Conservation (phyloP, 1,284 basidiomycete genomes). For the Pseudozyma sp. region DNA sequence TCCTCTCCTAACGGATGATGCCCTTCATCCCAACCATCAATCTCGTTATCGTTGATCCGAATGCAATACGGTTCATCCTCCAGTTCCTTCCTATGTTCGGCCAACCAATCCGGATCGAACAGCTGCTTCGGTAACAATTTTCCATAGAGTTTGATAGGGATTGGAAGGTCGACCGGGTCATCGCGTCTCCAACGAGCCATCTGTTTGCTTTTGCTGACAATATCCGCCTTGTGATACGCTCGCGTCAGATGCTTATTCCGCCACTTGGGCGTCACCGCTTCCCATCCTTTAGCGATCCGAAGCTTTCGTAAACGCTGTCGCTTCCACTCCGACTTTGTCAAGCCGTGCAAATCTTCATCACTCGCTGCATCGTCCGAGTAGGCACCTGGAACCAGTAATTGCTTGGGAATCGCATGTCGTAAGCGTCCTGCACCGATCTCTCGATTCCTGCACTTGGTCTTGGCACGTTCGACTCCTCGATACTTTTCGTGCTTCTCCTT, state of each 20-base stretch:
- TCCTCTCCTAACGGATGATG: conserved; percentile 53
- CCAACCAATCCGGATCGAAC: conserved; percentile 52
- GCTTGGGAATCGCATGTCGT: conserved; percentile 50
- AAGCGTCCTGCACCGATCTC: conserved; percentile 51
- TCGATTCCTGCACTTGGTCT: conserved; percentile 52
- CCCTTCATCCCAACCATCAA: conserved; percentile 50
- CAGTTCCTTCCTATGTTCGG: conserved; percentile 42
- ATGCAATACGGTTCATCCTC: conserved; percentile 54
- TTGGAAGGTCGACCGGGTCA: conserved; percentile 51
- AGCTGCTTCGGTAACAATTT: conserved; percentile 45
- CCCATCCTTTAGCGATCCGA: conserved; percentile 49
- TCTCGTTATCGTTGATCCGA: conserved; percentile 43
- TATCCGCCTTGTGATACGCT: conserved; percentile 55
- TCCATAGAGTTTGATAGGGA: conserved; percentile 52
- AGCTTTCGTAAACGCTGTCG: conserved; percentile 47
- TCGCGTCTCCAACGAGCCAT: conserved; percentile 55
- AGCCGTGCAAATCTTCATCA: conserved; percentile 57
- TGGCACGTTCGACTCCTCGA: conserved; percentile 48
- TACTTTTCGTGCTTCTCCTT: conserved; percentile 58
- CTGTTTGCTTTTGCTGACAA: conserved; percentile 53
- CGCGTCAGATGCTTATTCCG: conserved; percentile 52
- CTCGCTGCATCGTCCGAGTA: conserved; percentile 57
- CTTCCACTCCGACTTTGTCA: conserved; percentile 53
- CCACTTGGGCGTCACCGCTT: conserved; percentile 56
- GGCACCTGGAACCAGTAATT: conserved; percentile 50